phyloP scores from a whole-genome alignment of 192 early-diverging fungal species.

The Podila clonocystis region DNA sequence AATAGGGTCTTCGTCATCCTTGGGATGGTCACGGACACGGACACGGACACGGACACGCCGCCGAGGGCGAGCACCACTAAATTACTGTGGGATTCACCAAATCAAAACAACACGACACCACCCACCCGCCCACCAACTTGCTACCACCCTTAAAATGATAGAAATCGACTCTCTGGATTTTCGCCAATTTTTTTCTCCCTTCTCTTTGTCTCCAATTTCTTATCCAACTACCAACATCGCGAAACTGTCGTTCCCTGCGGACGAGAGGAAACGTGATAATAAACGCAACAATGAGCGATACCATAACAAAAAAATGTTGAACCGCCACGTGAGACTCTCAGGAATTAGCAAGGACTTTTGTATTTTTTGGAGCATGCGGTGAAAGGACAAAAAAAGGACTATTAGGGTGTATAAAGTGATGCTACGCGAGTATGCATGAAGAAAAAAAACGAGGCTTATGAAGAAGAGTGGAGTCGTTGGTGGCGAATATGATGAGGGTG shows the following conservation, averaged over 20 bases:
- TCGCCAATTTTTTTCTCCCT: no score
- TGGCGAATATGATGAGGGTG: background rate
- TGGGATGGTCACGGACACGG: slow-evolving; percentile 75
- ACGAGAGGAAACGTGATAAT: no score
- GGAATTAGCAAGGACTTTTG: no score
- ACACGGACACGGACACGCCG: slow-evolving; percentile 59
- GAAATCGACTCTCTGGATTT: no score
- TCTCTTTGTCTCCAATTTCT: background rate
- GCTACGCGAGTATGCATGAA: background rate
- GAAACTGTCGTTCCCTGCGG: no score
- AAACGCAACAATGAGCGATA: background rate
- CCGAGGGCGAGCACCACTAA: slow-evolving; percentile 49
- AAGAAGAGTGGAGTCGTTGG: slow-evolving; percentile 4
- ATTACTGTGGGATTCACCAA: background rate
- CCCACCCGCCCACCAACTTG: background rate
- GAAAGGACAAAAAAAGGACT: background rate
- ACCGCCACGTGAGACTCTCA: background rate
- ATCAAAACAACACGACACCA: background rate
- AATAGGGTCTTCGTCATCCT: slow-evolving; percentile 73
- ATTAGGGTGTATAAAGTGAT: background rate
- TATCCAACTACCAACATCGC: background rate
- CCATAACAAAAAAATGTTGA: background rate
- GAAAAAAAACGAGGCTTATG: background rate
- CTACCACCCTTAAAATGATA: background rate
- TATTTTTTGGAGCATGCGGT: no score